Base-by-base conservation (phyloP, 495 filamentous ascomycete species). In the Tuber melanosporum region DNA sequence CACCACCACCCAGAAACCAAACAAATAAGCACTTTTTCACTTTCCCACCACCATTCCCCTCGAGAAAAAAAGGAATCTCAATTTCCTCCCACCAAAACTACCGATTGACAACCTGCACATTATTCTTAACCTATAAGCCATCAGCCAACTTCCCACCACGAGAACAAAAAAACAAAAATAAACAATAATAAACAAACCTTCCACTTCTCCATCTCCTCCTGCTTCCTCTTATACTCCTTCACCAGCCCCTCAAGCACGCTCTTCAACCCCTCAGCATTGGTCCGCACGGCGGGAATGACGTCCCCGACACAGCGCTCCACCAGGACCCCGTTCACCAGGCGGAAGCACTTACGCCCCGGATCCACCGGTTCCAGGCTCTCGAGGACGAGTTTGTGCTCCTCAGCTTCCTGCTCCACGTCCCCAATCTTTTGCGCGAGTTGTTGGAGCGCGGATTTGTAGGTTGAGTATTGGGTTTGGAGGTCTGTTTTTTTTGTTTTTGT, bases 361-460 rank as follows among this genome's bases (percentile, higher is more conserved):
- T 92, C 87, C 39, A 98, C 90, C 52, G 94, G 94, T 71, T 90
- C 89, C 80, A 99, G 87, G 43, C 95, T 98, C 82, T 99, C 96
- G 52, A 99, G 91, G 43, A 99, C 95, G 80, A 99, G 92, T 85
- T 95, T 98, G 87, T 99, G 95, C 84, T 99, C 95, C 84, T 99
- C 95, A 42, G 93, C 90, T 82, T 99, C 95, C 83, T 96, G 93
- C 85, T 99, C 95, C 73, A 99, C 92, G 83, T 98, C 94, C 12
- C 95, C 95, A 79, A 98, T 97, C 86, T 97, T 98, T 82, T 93
- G 90, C 22, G 95, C 96, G 78, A 99, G 88, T 80, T 94, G 91
- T 86, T 98, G 95, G 73, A 99, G 90, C 42, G 89, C 92, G 84
- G 94, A 96, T 85, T 99, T 99, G 90, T 94, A 99, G 85, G 92